Evolutionary conservation across 2,329 filamentous ascomycete genomes (phyloP).

Genomic region (Coniochaeta sp.): DNA sequence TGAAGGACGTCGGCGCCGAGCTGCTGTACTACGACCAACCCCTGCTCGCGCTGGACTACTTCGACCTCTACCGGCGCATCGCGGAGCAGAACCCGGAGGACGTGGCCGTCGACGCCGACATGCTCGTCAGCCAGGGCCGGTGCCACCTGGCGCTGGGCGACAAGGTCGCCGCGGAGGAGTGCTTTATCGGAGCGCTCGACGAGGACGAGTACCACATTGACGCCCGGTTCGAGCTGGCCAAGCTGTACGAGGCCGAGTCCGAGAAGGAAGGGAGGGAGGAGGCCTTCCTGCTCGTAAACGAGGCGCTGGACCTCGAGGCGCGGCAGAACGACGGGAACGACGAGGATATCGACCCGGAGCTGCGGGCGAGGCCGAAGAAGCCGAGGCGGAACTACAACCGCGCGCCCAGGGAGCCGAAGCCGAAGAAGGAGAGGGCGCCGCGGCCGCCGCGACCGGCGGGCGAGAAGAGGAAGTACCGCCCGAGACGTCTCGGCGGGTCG

Average conservation of each 20-base stretch:
- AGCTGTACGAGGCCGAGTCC: conserved; percentile 71
- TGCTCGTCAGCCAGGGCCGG: conserved; percentile 50
- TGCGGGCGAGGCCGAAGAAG: background rate
- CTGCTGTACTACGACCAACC: conserved; percentile 31
- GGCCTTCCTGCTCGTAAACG: conserved; percentile 69
- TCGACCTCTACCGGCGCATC: conserved; percentile 44
- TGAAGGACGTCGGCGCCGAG: conserved; percentile 56
- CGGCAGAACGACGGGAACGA: conserved; percentile 23
- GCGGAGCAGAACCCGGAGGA: conserved; percentile 34
- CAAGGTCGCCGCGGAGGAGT: conserved; percentile 65
- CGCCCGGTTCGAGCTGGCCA: conserved; percentile 71
- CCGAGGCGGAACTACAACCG: background rate
- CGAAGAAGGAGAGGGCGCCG: conserved; percentile 16
- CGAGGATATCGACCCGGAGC: conserved; percentile 6
- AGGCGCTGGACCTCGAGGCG: conserved; percentile 61
- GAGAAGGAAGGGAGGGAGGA: conserved; percentile 54
- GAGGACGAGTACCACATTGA: conserved; percentile 66
- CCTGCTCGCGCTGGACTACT: conserved; percentile 45
- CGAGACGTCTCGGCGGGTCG: conserved; percentile 36
- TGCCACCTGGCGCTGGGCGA: conserved; percentile 63
- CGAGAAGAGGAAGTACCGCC: conserved; percentile 29
- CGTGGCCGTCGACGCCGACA: conserved; percentile 33
- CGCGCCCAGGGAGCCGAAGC: conserved; percentile 13
- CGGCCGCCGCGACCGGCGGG: conserved; percentile 12
- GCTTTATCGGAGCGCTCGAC: conserved; percentile 68